Percentiles rank a stretch among this genome's conserved stretches.
phyloP scores from a whole-genome alignment of 495 filamentous ascomycete species.

The Amorphotheca resinae region DNA sequence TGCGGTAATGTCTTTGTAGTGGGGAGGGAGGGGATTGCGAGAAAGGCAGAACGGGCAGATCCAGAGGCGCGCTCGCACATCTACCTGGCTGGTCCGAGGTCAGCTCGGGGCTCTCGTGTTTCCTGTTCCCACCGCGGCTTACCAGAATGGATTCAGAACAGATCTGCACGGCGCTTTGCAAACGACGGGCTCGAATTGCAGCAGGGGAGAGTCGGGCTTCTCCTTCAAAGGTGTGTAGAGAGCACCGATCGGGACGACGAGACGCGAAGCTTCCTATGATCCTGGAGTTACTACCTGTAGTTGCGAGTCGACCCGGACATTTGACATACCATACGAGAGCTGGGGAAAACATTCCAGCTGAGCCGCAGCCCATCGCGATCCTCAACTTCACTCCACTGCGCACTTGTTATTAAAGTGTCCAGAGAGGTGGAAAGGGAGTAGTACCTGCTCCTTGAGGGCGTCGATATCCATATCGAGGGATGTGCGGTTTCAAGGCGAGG shows the following conservation, averaged over 20 bases:
- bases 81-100: conserved; percentile 60
- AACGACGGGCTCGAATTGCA: conserved; percentile 94
- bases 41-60: conserved; percentile 98
- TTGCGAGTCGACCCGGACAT: neutral
- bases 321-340: conserved; percentile 77
- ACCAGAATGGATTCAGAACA: conserved; percentile 96
- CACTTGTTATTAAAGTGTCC: neutral
- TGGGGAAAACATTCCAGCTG: conserved; percentile 99
- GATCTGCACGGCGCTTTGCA: conserved; percentile 96
- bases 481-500: neutral
- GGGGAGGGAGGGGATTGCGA: conserved; percentile 85
- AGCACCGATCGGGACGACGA: conserved; percentile 95
- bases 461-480: conserved; percentile 38
- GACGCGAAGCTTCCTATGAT: conserved; percentile 78
- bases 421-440: neutral
- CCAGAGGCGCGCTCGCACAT: conserved; percentile 89
- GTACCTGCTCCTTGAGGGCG: conserved; percentile 64
- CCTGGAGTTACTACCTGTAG: neutral
- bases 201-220: conserved; percentile 74
- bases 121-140: conserved; percentile 20
- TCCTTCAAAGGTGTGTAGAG: conserved; percentile 96
- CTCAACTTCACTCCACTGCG: conserved; percentile 81
- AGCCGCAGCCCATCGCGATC: conserved; percentile 93
- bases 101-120: conserved; percentile 11
- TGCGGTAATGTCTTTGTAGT: conserved; percentile 97